Evolutionary conservation across 805 yeast species (phyloP), one percentile per base, ranked within the genome.

Genomic region (Lipomyces mesembrius): DNA sequence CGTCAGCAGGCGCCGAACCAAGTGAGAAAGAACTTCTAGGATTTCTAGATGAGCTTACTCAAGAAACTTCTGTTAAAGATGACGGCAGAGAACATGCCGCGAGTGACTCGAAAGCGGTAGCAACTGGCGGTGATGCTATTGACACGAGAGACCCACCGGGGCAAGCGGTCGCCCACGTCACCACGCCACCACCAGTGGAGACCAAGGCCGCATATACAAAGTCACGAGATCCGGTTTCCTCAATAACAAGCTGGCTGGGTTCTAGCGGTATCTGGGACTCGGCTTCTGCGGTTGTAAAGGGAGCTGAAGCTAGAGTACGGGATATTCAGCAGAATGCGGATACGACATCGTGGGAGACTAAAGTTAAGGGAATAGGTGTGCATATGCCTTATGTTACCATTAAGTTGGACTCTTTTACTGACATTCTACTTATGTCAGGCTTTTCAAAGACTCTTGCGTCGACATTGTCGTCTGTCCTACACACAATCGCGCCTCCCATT

Each of bases 401-500:
- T 27, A 14, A 70, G n/a, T 29, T 69, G 72, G 7, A 64, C 60
- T 62, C 37, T 67, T 11, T 67, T 70, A 14, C 60, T 72, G 25
- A 67, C 66, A 37, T 49, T 73, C 59, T 60, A 60, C n/a, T 64
- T 39, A 35, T 72, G 25, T 54, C 58, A 54, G 74, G 71, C 29
- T 29, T 72, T 0, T 72, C 75, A n/a, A 63, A 72, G 25, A 66
- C 73, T n/a, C 65, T 76, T 17, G 80, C 79, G 58, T 71, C 75
- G 51, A 73, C 81, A 4, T 67, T 81, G 12, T 71, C 79, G 0
- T 72, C 80, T 12, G 83, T 81, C 2, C 69, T 81, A 60, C 75
- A 76, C 60, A 78, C 80, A 12, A 80, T 81, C 59, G 84, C 81
- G 7, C 83, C 83, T 14, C 84, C 83, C 6, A 81, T 81, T 57